Evolutionary conservation across 345 rosid genomes (phyloP).

Genomic region (Rhodamnia rubescens): DNA sequence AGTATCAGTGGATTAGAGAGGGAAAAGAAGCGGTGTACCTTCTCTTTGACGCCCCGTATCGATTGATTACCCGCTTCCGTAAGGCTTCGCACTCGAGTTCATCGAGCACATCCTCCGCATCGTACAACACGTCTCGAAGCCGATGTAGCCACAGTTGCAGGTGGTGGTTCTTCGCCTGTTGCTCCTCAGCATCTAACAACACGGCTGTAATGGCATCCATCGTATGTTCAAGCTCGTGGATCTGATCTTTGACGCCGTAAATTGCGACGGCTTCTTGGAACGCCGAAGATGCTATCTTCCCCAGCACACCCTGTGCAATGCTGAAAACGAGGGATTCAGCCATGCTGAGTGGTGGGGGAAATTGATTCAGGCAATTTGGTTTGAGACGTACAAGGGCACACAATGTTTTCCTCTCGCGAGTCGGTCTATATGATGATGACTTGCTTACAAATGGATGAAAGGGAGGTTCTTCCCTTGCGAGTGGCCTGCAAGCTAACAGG

Average conservation of each 20-base stretch:
- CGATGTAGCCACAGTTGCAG: not conserved
- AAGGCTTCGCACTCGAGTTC: not conserved
- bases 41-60: not conserved
- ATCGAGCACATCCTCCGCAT: not conserved
- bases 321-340: no score
- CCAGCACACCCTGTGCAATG: not conserved
- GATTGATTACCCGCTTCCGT: not conserved
- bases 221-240: not conserved
- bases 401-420: not conserved
- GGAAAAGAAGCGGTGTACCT: not conserved
- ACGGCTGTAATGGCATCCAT: not conserved
- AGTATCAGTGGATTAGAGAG: not conserved
- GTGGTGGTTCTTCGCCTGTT: not conserved
- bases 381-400: not conserved
- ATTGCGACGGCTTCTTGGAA: not conserved
- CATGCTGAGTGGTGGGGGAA: no score
- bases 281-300: not conserved
- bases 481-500: rapidly evolving
- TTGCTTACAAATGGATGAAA: not conserved
- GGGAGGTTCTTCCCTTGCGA: not conserved
- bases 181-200: not conserved
- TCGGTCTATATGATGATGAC: not conserved
- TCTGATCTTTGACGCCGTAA: no score
- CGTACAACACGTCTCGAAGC: not conserved
- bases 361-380: not conserved